These are phyloP conservation scores for Monilinia fructigena DNA, from an alignment of 2,329 filamentous ascomycete genomes.

Conservation along the genomic window DNA sequence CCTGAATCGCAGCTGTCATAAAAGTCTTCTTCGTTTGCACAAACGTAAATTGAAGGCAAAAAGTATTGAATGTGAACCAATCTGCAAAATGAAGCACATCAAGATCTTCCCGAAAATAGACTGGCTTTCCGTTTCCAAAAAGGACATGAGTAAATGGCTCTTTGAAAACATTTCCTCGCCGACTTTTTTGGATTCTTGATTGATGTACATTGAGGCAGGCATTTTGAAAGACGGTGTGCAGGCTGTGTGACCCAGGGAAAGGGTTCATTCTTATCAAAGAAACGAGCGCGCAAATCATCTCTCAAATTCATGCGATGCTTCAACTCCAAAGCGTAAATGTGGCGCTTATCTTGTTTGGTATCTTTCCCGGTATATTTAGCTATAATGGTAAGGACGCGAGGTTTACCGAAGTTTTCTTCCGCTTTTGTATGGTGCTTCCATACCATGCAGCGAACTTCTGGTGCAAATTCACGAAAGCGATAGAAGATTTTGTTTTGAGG, in stretches of 20 bases:
- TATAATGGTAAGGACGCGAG: not conserved
- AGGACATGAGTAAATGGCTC: not conserved
- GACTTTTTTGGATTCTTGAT: not conserved
- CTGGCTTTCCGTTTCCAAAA: not conserved
- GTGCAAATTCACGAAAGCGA: not conserved
- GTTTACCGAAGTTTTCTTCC: not conserved
- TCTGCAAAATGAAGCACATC: conserved; percentile 9
- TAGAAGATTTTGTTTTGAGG: not conserved
- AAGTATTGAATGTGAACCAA: conserved; percentile 13
- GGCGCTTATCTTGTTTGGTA: not conserved
- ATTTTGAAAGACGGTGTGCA: not conserved
- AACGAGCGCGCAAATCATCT: not conserved
- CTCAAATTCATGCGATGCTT: not conserved
- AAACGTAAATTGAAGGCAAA: conserved; percentile 1
- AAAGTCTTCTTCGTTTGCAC: not conserved
- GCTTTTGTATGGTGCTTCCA: not conserved
- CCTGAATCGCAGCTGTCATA: not conserved
- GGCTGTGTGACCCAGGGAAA: not conserved
- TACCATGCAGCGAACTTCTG: conserved; percentile 4
- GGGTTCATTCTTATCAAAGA: not conserved
- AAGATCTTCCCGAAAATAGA: conserved; percentile 2
- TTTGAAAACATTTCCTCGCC: not conserved
- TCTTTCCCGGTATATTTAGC: not conserved
- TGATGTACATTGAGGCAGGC: not conserved
- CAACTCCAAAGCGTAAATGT: not conserved